Conservation (phyloP, 2,329 filamentous ascomycete genomes). For the Epichloe coenophiala region DNA sequence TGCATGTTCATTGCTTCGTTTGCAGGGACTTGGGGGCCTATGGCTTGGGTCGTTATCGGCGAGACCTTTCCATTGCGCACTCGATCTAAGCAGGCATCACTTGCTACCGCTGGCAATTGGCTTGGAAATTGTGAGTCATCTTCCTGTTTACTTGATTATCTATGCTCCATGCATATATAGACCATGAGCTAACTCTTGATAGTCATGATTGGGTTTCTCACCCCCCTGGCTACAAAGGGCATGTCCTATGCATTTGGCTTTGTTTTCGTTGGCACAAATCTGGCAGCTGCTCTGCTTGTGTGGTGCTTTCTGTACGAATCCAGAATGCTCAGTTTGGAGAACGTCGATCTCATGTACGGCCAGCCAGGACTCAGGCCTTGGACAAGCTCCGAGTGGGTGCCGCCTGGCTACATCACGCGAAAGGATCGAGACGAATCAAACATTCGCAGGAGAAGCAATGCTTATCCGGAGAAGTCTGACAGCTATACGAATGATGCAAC, state of each 20-base stretch:
- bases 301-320: slow-evolving; percentile 61
- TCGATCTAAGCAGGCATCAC: slow-evolving; percentile 38
- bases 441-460: slow-evolving; percentile 11
- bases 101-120: slow-evolving; percentile 43
- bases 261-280: slow-evolving; percentile 50
- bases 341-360: slow-evolving; percentile 60
- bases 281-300: slow-evolving; percentile 43
- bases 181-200: background rate
- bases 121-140: slow-evolving; percentile 38
- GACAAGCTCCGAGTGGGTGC: slow-evolving; percentile 41
- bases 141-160: background rate
- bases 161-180: background rate
- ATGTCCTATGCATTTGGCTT: slow-evolving; percentile 54
- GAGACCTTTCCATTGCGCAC: slow-evolving; percentile 51
- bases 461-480: slow-evolving; percentile 4
- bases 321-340: slow-evolving; percentile 51
- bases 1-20: slow-evolving; percentile 66
- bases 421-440: slow-evolving; percentile 20
- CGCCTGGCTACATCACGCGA: slow-evolving; percentile 29
- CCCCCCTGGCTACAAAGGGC: slow-evolving; percentile 44
- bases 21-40: slow-evolving; percentile 55
- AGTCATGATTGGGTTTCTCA: slow-evolving; percentile 54
- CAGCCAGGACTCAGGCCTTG: slow-evolving; percentile 43
- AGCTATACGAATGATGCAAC: slow-evolving; percentile 2
- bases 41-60: slow-evolving; percentile 54